Evolutionary conservation across 352 stramenopile genomes (phyloP).

Genomic region (Phytophthora macrochlamydospora): DNA sequence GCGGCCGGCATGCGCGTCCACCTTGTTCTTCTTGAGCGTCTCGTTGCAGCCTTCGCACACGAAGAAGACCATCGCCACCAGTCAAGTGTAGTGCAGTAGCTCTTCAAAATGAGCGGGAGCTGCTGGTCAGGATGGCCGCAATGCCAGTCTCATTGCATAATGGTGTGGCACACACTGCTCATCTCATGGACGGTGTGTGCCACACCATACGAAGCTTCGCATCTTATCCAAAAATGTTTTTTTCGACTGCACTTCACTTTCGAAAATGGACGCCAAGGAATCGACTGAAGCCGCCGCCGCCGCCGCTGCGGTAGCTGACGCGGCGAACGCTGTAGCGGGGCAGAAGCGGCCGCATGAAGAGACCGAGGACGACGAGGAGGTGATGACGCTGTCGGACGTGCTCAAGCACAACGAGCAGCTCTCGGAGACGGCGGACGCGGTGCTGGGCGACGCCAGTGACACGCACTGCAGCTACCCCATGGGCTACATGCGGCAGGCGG

Average conservation of each 20-base stretch:
- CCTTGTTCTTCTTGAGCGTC: conserved; percentile 95
- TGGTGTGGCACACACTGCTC: background rate
- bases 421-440: conserved; percentile 59
- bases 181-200: background rate
- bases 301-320: background rate
- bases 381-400: conserved; percentile 70
- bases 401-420: conserved; percentile 58
- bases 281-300: background rate
- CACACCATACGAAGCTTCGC: too few relatives aligned
- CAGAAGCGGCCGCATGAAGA: conserved; percentile 24
- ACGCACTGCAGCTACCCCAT: conserved; percentile 75
- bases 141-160: conserved; percentile 16
- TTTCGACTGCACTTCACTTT: too few relatives aligned
- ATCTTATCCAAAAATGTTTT: too few relatives aligned
- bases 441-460: conserved; percentile 62
- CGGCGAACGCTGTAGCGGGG: conserved; percentile 8
- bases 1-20: conserved; percentile 87
- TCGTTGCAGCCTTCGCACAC: conserved; percentile 90
- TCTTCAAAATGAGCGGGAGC: background rate
- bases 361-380: conserved; percentile 40
- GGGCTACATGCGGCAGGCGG: conserved; percentile 66
- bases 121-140: conserved; percentile 7
- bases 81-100: background rate
- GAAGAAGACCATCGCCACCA: conserved; percentile 81
- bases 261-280: conserved; percentile 4